Base-by-base conservation (phyloP, 768 basidiomycete species). In the Kwoniella dendrophila region DNA sequence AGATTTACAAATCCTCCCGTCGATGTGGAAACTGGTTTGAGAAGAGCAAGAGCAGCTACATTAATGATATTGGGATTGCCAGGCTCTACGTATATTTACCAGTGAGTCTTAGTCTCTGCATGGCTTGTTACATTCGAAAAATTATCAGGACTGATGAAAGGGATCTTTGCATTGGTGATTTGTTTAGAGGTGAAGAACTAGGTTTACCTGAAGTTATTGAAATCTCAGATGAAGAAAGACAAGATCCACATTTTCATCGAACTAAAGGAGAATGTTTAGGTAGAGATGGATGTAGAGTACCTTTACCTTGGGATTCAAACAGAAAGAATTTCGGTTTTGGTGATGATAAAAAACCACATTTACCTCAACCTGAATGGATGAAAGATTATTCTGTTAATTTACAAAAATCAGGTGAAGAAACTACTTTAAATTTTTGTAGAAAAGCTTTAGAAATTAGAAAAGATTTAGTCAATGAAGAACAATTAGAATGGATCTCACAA, bases 231-330 rank as follows among this genome's bases (percentile, higher is more conserved):
- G 36, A 49, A 1, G 29, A 68, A 22, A 27, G 71, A 32, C 73
- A 75, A 62, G 73, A 75, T 55, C 73, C 73, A 32, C 66, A 65
- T 8, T 75, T 72, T 59, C 64, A 65, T 60, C 64, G 69, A 8
- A 70, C 58, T 20, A 59, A 69, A 14, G 73, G 71, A 8, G 40
- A 58, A 29, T 65, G 68, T 51, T 65, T 68, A 27, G 73, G 73
- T 50, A 64, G 73, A 45, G 73, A 75, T 34, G 73, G 73, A 22
- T 75, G 73, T 48, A 38, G 73, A 55, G 71, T 72, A 5, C 73
- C 73, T 27, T 34, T 75, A 20, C 73, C 73, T 11, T 75, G 73
- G 73, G 44, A 45, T 0, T 11, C 38, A 7, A 24, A 27, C 5
- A 30, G 40, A 33, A 54, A 59, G 16, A 70, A 70, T 54, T 66